Percentiles rank a stretch among this genome's conserved stretches.
phyloP scores from a whole-genome alignment of 2,329 filamentous ascomycete genomes.

The Alternaria sp. region DNA sequence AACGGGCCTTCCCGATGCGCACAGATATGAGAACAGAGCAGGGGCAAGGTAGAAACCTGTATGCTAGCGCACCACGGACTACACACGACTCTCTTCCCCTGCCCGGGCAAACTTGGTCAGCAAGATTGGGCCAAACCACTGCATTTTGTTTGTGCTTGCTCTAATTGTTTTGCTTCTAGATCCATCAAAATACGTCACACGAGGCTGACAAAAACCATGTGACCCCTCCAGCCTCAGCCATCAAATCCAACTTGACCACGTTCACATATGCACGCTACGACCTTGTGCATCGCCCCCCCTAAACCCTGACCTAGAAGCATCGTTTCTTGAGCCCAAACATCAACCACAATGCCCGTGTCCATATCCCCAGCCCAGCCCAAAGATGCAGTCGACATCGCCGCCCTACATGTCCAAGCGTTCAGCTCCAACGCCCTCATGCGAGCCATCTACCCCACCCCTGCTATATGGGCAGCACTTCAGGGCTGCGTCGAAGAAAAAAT shows the following conservation, averaged over 20 bases:
- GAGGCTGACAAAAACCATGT: background rate
- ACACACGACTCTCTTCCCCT: background rate
- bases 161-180: background rate
- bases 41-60: background rate
- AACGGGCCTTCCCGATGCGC: background rate
- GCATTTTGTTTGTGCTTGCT: background rate
- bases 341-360: background rate
- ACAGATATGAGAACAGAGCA: background rate
- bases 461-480: conserved; percentile 7
- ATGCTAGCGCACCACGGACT: background rate
- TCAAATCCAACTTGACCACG: background rate
- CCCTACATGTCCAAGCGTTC: conserved; percentile 10
- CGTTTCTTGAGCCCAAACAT: background rate
- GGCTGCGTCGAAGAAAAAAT: conserved; percentile 5
- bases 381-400: conserved; percentile 1
- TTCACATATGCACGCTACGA: background rate
- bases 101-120: background rate
- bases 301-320: background rate
- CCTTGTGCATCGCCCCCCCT: background rate
- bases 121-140: background rate
- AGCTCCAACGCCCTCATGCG: conserved; percentile 10
- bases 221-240: background rate
- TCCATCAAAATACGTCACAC: background rate
- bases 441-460: conserved; percentile 9
- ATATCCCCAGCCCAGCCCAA: conserved; percentile 1